Percentiles rank a stretch among this genome's conserved stretches.
Evolutionary conservation across 805 yeast species (phyloP).

Genomic region (Jamesozyma lodderae): DNA sequence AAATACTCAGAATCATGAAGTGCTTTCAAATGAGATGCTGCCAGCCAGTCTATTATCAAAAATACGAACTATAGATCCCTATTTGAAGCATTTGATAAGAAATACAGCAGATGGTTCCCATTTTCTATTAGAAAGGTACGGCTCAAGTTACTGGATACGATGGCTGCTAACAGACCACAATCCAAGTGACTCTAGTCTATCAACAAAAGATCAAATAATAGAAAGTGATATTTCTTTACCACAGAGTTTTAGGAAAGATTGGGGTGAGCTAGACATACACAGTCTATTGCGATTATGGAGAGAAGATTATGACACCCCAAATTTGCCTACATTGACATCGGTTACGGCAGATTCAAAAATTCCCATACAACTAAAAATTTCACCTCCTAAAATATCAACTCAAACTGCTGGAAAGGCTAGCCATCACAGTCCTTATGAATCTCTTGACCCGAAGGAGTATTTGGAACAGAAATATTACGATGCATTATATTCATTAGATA

Average conservation of each 20-base stretch:
- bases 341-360: conserved; percentile 1
- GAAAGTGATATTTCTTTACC: no score
- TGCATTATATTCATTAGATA: conserved; percentile 28
- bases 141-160: conserved; percentile 12
- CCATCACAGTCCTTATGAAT: no score
- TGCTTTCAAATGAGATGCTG: conserved; percentile 4
- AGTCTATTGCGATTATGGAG: not conserved
- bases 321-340: not conserved
- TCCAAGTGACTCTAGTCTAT: not conserved
- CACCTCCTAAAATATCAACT: conserved; percentile 5
- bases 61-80: not conserved
- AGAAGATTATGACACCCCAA: not conserved
- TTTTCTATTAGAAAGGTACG: conserved; percentile 18
- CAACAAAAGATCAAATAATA: not conserved
- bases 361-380: conserved; percentile 4
- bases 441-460: conserved; percentile 19
- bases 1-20: conserved; percentile 4
- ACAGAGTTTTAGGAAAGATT: not conserved
- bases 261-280: not conserved
- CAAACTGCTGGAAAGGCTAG: not conserved
- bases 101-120: not conserved
- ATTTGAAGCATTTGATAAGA: conserved; percentile 7
- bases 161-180: conserved; percentile 8
- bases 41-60: conserved; percentile 4
- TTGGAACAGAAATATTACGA: conserved; percentile 30